Percentiles rank a stretch among this genome's conserved stretches.
Evolutionary conservation across 805 yeast species (phyloP).

Genomic region (Kodamaea restingae): DNA sequence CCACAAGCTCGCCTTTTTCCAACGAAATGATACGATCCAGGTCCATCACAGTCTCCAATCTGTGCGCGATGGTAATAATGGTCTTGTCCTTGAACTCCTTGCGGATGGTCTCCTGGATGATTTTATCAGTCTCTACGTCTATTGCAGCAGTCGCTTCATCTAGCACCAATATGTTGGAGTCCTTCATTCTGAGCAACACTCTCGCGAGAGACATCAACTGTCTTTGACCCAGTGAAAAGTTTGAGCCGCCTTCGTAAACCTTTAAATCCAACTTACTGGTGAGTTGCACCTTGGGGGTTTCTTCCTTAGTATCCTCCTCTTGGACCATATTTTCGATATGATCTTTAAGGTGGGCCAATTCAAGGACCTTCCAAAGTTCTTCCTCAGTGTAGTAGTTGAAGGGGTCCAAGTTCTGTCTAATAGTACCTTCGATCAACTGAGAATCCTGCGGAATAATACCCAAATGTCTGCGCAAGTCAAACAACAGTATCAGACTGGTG

Average conservation of each 20-base stretch:
- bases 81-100: constrained; percentile 70
- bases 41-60: constrained; percentile 84
- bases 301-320: constrained; percentile 2
- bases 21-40: constrained; percentile 74
- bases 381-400: constrained; percentile 21
- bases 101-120: constrained; percentile 79
- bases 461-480: constrained; percentile 20
- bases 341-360: constrained; percentile 18
- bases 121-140: constrained; percentile 79
- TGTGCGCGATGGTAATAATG: constrained; percentile 84
- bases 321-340: constrained; percentile 13
- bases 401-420: constrained; percentile 25
- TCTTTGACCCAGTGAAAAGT: constrained; percentile 83
- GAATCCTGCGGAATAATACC: constrained; percentile 27
- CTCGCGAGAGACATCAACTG: constrained; percentile 84
- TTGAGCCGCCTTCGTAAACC: constrained; percentile 71
- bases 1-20: constrained; percentile 68
- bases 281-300: not conserved
- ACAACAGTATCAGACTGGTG: constrained; percentile 14
- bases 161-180: constrained; percentile 22
- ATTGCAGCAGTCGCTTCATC: constrained; percentile 62
- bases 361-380: constrained; percentile 21
- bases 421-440: constrained; percentile 22
- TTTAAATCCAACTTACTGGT: constrained; percentile 21
- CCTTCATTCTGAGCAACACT: constrained; percentile 52